Base-by-base conservation (phyloP, 352 stramenopile species). In the Phytophthora kernoviae region DNA sequence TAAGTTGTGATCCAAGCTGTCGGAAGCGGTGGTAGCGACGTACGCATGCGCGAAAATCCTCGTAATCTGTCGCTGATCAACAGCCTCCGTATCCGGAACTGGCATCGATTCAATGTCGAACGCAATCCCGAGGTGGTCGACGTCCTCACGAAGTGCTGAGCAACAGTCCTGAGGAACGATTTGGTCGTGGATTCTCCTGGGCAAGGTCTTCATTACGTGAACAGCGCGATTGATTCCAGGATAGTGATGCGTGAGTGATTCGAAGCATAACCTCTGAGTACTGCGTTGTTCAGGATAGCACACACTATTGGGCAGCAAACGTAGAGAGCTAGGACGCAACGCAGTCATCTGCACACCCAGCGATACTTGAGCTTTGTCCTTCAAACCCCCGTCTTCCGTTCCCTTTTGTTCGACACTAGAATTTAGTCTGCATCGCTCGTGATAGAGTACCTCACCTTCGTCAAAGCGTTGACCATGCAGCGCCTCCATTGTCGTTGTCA, bases 141-240 rank as follows among this genome's bases (percentile, higher is more conserved):
- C 43, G 17, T 77, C 74, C 5, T 65, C 51, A 15, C 73, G 67
- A 33, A 88, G 56, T 17, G 68, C 68, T 11, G 74, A 77, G 37
- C 74, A 72, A 32, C 79, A 73, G 5, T 68, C 40, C 26, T 48
- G 37, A 20, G 68, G 46, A 0, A 90, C 65, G 36, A 88, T 34
- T 32, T 87, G 58, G 53, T 88, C 77, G 58, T 87, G 81, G 11
- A 68, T 59, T 10, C 56, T 14, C 46, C 84, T 85, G n/a, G 81
- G 81, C 10, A 90, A 32, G 12, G 78, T 88, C 71, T 88, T 88
- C 53, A 85, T 73, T 3, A 90, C 51, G 58, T 90, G 80, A 17
- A 81, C 61, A 4, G 78, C 78, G 12, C 75, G 81, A 46, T 77
- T 51, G 2, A 76, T 64, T 15, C 20, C 46, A 14, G 68, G 26